Conservation (phyloP, 1,139 yeast species). For the Suhomyces chickasaworum region DNA sequence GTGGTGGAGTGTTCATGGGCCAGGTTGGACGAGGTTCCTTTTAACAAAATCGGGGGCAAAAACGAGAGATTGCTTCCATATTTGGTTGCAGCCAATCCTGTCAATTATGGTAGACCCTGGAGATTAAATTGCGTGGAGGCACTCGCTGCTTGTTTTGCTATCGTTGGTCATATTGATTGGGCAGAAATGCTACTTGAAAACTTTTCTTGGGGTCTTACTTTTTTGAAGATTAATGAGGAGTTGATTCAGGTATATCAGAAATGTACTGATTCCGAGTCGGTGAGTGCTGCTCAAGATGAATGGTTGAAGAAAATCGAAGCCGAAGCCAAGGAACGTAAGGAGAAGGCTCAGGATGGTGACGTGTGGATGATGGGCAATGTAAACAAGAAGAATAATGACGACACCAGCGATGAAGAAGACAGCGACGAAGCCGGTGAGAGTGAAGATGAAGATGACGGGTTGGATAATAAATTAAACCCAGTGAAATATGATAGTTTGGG, state of each 20-base stretch:
- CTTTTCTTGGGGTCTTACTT: slow-evolving; percentile 92
- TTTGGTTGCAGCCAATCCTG: slow-evolving; percentile 94
- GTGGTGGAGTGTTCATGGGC: slow-evolving; percentile 99
- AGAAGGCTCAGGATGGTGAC: slow-evolving; percentile 55
- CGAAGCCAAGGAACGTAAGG: slow-evolving; percentile 68
- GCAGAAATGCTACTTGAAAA: slow-evolving; percentile 74
- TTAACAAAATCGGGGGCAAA: slow-evolving; percentile 86
- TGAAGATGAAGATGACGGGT: slow-evolving; percentile 13
- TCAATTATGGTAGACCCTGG: slow-evolving; percentile 97
- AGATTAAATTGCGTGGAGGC: slow-evolving; percentile 95
- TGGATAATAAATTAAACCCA: slow-evolving; percentile 15
- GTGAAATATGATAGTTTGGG: slow-evolving; percentile 20
- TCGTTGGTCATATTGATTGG: slow-evolving; percentile 90
- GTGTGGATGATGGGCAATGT: slow-evolving; percentile 81
- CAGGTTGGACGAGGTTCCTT: slow-evolving; percentile 91
- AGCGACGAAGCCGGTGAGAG: slow-evolving; percentile 15
- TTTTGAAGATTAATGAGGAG: slow-evolving; percentile 79
- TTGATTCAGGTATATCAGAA: slow-evolving; percentile 69
- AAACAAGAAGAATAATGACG: slow-evolving; percentile 43
- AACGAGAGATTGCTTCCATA: slow-evolving; percentile 88
- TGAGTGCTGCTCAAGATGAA: slow-evolving; percentile 69
- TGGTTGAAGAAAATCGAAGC: slow-evolving; percentile 72
- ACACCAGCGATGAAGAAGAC: slow-evolving; percentile 16
- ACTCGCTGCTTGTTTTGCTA: slow-evolving; percentile 94
- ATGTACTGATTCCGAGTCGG: slow-evolving; percentile 81